Base-by-base conservation (phyloP, 176 grass and related monocot species). In the Carex parvula region DNA sequence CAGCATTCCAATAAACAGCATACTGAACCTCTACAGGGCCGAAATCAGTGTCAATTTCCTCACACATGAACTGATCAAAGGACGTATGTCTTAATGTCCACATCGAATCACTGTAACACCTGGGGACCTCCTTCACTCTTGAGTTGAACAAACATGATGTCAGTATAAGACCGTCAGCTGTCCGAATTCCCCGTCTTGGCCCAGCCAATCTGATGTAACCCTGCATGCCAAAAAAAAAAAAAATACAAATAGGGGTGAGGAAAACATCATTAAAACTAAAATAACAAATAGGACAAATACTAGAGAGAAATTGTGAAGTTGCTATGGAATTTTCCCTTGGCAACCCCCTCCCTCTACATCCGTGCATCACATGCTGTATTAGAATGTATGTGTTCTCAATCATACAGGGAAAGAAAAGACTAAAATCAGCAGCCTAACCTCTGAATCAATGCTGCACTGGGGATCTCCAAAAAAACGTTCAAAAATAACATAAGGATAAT, bases 381-480 rank as follows among this genome's bases (percentile, higher is more conserved):
- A 42, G 41, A 42, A 42, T 4, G 55, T 14, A 5, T 17, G 13
- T 58, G 16, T 58, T 58, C 15, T 58, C 15, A 58, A 54, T 14
- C 12, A 58, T 46, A 16, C 3, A 46, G 15, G 16, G 16, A 5
- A 58, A 5, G 5, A 65, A 42, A 42, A 30, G 8, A 70, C 16
- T 7, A 9, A 37, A 44, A 33, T 13, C 13, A 46, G 18, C 1
- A 0, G 44, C 5, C 68, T 20, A 18, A 71, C 68, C 68, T 71
- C 37, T 11, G 37, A 71, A 71, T 71, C 68, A 71, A 71, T 44
- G 67, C 6, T 46, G 44, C 16, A 37, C 44, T 4, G 68, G 17
- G 68, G 68, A 71, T 71, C 37, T 71, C 68, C 68, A 71, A 71
- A 71, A 71, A 20, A 16, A 0, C 68, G 37, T 71, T 71, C 68